Base-by-base conservation (phyloP, 2,329 filamentous ascomycete species). In the Penicillium sp. region DNA sequence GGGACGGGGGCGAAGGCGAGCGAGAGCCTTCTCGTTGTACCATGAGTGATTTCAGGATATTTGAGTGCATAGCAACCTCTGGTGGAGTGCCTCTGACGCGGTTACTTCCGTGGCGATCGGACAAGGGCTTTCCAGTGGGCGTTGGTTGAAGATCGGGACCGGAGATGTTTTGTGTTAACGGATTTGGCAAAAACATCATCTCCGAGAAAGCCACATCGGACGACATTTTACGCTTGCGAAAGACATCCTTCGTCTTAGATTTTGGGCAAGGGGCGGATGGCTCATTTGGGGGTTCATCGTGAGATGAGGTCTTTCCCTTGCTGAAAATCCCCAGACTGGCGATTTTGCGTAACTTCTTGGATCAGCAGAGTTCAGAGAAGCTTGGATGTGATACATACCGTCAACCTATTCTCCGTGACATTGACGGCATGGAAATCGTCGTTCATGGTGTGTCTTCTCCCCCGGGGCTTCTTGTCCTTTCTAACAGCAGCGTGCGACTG, bases 341-440 rank as follows among this genome's bases (percentile, higher is more conserved):
- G 8, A 54, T 52, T 14, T 51, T 53, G 22, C 53, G 61, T n/a
- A 73, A 55, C 72, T 74, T 40, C 16, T 2, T 13, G 21, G 1
- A 24, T 61, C 7, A 64, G 50, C 38, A 38, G 43, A 14, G 36
- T 22, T 24, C 16, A 16, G 2, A 13, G 29, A 46, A 4, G 22
- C 4, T 34, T 16, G 22, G 10, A 9, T 27, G 13, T 24, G 2
- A 2, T 18, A 22, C 76, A 62, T 66, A 85, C 83, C 14, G 82
- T 85, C 49, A 85, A 70, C 9, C 81, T 77, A n/a, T 77, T 71
- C 46, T 77, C 76, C 10, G 78, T 68, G 40, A 88, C 77, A 48
- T 80, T 80, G 3, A 78, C 68, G 1, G 85, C 86, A 11, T 73
- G 73, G 57, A 88, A 89, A 18, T 80, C 80, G 6, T 77, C 69